These are phyloP conservation scores for Lunasporangiospora selenospora DNA, from an alignment of 192 early-diverging fungal genomes.

Conservation along the genomic window DNA sequence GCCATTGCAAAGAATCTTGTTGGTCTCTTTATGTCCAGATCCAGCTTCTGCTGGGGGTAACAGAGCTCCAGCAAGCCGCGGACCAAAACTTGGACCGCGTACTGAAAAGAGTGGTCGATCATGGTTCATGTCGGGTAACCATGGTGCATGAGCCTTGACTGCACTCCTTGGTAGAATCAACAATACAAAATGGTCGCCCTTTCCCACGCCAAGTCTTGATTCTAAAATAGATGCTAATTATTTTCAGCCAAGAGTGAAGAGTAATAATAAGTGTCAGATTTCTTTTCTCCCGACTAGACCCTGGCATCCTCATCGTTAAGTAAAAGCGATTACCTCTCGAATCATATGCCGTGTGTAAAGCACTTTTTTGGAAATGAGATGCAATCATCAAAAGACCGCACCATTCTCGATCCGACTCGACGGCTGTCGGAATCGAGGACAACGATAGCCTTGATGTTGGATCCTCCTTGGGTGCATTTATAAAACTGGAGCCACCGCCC, in stretches of 20 bases:
- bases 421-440: not conserved
- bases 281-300: not conserved
- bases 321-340: not conserved
- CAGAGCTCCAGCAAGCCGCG: not conserved
- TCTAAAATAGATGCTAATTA: too few relatives aligned
- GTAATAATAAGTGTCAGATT: not conserved
- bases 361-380: conserved; percentile 16
- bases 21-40: not conserved
- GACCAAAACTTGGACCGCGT: not conserved
- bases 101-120: not conserved
- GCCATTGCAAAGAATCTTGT: not conserved
- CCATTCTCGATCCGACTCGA: conserved; percentile 37
- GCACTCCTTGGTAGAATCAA: conserved; percentile 24
- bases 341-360: not conserved
- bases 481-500: not conserved
- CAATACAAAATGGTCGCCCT: conserved; percentile 31
- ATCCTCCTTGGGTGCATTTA: conserved; percentile 16
- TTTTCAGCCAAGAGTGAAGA: too few relatives aligned
- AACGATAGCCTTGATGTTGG: conserved; percentile 2
- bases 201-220: too few relatives aligned
- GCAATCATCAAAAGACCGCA: conserved; percentile 28
- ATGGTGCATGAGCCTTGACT: conserved; percentile 10
- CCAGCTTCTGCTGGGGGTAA: not conserved
- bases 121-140: conserved; percentile 37
- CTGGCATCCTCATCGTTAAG: not conserved